Base-by-base conservation (phyloP, 1,139 yeast genomes). In the Zygosaccharomyces pseudobailii region DNA sequence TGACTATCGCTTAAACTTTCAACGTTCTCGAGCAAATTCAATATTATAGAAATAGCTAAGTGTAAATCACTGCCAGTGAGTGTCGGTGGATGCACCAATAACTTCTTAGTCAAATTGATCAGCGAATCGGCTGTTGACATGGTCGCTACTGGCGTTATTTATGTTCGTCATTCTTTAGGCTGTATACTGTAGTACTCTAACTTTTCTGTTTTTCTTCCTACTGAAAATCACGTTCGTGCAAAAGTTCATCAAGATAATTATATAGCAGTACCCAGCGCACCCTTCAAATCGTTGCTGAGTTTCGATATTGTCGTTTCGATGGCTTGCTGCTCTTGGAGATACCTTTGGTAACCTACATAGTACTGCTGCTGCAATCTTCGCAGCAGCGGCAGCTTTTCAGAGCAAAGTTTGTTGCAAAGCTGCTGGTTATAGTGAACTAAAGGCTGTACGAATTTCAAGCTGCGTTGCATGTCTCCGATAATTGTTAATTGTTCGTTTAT, bases 61-160 rank as follows among this genome's bases (percentile, higher is more conserved):
- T 59, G 51, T 21, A 66, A 46, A 23, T 64, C 66, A 4, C 36
- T 23, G 9, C 68, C 63, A 1, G 57, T 52, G 43, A 66, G 50
- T 7, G 46, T 45, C 8, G 61, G 60, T 1, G 65, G 66, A 3
- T 36, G 34, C 10, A 22, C 41, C 36, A 63, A 41, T 20, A 64
- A 46, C 44, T 60, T 58, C 48, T 56, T 57, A 6, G 68, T 63
- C 36, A 44, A 53, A 3, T 40, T n/a, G 4, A 54, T 50, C 24
- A 60, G 24, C 5, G 33, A 9, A 13, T 17, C 9, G 8, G 20
- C 32, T 5, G 31, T 42, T 17, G 37, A 13, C 52, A 49, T 49
- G 3, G 20, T n/a, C 3, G 34, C 21, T 25, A 24, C 27, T 13
- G 17, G 17, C 17, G 17, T 13, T 13, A 2, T 13, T 1, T 13